Base-by-base conservation (phyloP, 2,329 filamentous ascomycete genomes). In the Aspergillus arachidicola region DNA sequence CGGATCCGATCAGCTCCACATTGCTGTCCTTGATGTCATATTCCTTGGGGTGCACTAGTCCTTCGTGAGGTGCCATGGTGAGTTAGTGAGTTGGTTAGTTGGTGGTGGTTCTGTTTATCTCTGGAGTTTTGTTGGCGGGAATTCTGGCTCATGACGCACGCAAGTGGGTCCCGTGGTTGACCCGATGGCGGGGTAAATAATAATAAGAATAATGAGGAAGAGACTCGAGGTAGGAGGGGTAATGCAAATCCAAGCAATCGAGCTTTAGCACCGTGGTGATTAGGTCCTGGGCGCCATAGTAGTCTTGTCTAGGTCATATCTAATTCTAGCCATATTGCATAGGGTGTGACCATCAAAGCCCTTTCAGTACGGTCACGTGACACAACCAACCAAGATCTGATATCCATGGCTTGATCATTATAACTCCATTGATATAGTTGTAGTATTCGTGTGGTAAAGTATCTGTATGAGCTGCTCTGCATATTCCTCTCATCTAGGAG, bases 11-110 rank as follows among this genome's bases (percentile, higher is more conserved):
- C 60, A 90, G 81, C 75, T 88, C 87, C 61, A 90, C 86, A 71
- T 91, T 91, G 79, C 85, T 88, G 73, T 90, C 87, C 69, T 87
- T 85, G 79, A 90, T 85, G 73, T 91, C 86, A 72, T 90, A 89
- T 72, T 89, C 83, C 70, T 87, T 86, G 30, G 77, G 80, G 70
- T 90, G 87, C 10, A 89, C 84, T 46, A 90, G 80, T 50, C 87
- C 87, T 71, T 87, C 78, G 70, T 87, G 80, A 6, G 88, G 88
- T 54, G 87, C 77, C 87, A 90, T 90, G 32, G 9, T 55, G 48
- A 21, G 28, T 26, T 51, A 4, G 28, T 26, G 32, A 6, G 48
- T 51, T 2, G 28, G 28, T 51, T 11, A 7, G 14, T 6, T 51
- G 48, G 28, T 12, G 23, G 45, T 48, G 2, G 23, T 48, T 26